Base-by-base conservation (phyloP, 768 basidiomycete species). In the Psilocybe azurescens region DNA sequence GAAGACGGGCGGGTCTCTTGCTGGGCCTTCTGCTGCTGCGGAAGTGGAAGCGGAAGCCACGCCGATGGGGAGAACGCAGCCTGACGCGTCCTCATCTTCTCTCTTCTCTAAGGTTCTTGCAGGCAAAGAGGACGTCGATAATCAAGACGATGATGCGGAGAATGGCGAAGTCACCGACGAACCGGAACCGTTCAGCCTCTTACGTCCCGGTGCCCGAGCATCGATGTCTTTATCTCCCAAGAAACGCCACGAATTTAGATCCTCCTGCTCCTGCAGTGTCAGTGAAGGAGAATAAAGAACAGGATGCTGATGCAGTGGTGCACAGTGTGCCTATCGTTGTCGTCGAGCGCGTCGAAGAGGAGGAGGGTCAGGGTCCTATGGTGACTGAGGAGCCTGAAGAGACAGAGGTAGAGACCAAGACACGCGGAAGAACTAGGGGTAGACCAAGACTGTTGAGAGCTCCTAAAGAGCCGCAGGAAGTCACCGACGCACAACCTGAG, bases 111-210 rank as follows among this genome's bases (percentile, higher is more conserved):
- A 20, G 13, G 13, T 32, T 2, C 14, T 33, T 24, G 10, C 24
- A 9, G n/a, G 5, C n/a, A 44, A 54, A 28, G 60, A 63, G 24
- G n/a, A 24, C 2, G 24, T 2, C 24, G 24, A 24, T 2, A 9
- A 53, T 14, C 38, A 52, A 6, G 50, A 38, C 0, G 62, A 54
- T 1, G 28, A 32, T 32, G 61, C 56, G 47, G 55, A 48, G 6
- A 18, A 36, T 1, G 38, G 2, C 5, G 53, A 60, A n/a, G 10
- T n/a, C 24, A 24, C 24, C n/a, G 36, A 49, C 44, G 62, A 61
- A 29, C 51, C 60, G 1, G 64, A 69, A 38, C 66, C 69, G 0
- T 71, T 73, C 58, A 70, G 64, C 38, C 61, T 71, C 10, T 64
- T 73, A 38, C 60, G 67, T 4, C 67, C 70, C 4, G 67, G 58